phyloP scores from a whole-genome alignment of 768 basidiomycete species.

The Vararia minispora region DNA sequence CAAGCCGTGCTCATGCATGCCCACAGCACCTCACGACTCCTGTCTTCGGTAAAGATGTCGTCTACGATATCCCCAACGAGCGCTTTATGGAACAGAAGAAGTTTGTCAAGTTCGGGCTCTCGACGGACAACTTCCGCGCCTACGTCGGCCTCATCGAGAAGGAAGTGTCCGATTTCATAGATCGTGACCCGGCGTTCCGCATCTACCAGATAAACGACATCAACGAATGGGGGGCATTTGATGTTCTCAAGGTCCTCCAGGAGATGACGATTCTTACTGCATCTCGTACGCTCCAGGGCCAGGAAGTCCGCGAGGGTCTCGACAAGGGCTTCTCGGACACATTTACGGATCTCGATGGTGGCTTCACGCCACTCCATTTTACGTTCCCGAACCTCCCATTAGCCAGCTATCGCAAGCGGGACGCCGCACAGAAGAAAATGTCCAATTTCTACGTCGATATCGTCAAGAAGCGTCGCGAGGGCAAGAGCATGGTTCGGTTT shows the following conservation, averaged over 20 bases:
- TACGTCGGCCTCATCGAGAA: conserved; percentile 49
- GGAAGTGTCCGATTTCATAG: conserved; percentile 50
- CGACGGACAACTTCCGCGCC: conserved; percentile 79
- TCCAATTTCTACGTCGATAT: conserved; percentile 87
- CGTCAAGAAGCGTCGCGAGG: conserved; percentile 57
- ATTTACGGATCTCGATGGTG: conserved; percentile 86
- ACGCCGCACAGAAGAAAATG: conserved; percentile 87
- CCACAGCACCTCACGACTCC: conserved; percentile 81
- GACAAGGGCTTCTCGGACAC: conserved; percentile 78
- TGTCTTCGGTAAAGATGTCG: conserved; percentile 94
- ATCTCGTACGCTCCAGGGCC: conserved; percentile 85
- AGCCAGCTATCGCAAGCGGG: conserved; percentile 80
- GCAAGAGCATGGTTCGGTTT: conserved; percentile 29
- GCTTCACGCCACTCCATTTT: conserved; percentile 94
- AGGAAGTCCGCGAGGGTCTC: conserved; percentile 69
- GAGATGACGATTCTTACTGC: conserved; percentile 96
- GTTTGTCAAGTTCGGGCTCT: conserved; percentile 93
- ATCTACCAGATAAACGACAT: conserved; percentile 52
- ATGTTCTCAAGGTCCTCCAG: conserved; percentile 58
- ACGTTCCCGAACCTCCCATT: conserved; percentile 90
- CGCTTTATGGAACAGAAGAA: conserved; percentile 98
- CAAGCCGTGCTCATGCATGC: no score
- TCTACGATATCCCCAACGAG: conserved; percentile 95
- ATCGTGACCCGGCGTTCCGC: conserved; percentile 50
- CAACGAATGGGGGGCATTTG: conserved; percentile 72